Conservation (phyloP, 179 eudicot genomes). For the Carnegiea gigantea region DNA sequence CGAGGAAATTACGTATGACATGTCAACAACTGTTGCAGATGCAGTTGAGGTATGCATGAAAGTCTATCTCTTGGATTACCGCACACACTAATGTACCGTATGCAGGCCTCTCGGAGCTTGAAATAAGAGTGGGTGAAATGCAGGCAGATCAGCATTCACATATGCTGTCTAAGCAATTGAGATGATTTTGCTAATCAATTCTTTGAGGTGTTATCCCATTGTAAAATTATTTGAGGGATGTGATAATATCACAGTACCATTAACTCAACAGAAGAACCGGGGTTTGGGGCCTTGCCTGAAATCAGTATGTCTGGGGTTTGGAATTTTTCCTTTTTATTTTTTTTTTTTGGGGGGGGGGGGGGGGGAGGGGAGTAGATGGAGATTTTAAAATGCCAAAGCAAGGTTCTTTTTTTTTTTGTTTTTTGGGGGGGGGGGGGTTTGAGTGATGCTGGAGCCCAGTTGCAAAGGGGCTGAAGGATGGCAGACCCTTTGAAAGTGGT, state of each 20-base stretch:
- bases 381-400: neutral
- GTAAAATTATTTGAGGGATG: neutral
- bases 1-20: conserved; percentile 95
- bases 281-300: neutral
- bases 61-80: neutral
- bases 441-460: neutral
- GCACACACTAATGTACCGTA: neutral
- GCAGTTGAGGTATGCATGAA: conserved; percentile 76
- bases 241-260: neutral
- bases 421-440: neutral
- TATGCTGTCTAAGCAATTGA: neutral
- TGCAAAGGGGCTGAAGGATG: neutral
- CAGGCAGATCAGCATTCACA: neutral
- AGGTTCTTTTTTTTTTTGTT: neutral
- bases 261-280: neutral
- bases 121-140: neutral
- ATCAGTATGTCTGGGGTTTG: neutral
- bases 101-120: neutral
- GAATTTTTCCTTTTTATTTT: neutral
- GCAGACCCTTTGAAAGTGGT: neutral
- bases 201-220: neutral
- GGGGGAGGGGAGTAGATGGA: neutral
- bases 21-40: conserved; percentile 96
- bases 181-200: neutral
- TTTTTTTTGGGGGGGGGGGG: neutral